Base-by-base conservation (phyloP, 192 early-diverging fungal genomes). In the Coemansia sp. region DNA sequence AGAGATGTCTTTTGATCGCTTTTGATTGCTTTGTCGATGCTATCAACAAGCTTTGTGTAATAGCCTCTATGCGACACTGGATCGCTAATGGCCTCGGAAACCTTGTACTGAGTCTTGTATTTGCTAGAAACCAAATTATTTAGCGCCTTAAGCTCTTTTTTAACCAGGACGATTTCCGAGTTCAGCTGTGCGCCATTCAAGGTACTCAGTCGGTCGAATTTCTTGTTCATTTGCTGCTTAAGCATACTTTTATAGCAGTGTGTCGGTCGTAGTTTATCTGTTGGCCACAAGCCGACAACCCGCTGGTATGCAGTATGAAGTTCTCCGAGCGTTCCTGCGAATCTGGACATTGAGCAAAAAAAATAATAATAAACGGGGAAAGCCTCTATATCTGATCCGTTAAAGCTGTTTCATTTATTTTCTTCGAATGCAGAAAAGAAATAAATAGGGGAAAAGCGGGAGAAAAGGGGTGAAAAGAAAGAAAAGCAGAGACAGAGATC, bases 161-260 rank as follows among this genome's bases (percentile, higher is more conserved):
- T 62, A 18, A 71, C 51, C 31, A 36, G 49, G 2, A 11, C 51
- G 4, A 71, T 36, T 22, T 71, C 68, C 22, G 16, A 50, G 63
- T 57, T 68, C 18, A 80, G 65, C 52, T 67, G 30, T 2, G 63
- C 49, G n/a, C 77, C 77, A 51, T 49, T 68, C 34, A 74, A 54
- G 18, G 58, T 30, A 14, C 62, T 36, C 4, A 80, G 56, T 25
- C 30, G 67, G 34, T 71, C 72, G 33, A 80, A 80, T 55, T 80
- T 74, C 18, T 17, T 52, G 61, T 51, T 61, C 72, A 80, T 75
- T 63, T 75, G 72, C 45, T 60, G 65, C 61, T 65, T 71, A 16
- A 92, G 70, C 17, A 85, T 82, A 12, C 80, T 80, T 63, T 87
- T 90, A 83, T 89, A 84, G 66, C 87, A 85, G 59, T 89, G 85